These are phyloP conservation scores for Peniophora sp. DNA, from an alignment of 1,284 basidiomycete genomes.

Conservation along the genomic window DNA sequence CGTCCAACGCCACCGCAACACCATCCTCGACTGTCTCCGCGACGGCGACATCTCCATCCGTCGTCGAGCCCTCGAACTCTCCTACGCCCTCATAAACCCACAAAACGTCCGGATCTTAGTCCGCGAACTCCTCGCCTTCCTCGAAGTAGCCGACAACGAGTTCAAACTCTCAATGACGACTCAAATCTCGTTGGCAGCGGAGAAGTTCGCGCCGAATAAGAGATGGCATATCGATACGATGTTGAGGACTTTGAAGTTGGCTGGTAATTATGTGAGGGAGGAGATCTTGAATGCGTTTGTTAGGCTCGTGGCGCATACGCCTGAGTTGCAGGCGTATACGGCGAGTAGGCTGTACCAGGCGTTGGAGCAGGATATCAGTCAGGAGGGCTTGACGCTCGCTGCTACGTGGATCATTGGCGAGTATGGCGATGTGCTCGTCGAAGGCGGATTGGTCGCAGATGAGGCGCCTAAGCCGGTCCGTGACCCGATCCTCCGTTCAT, in stretches of 20 bases:
- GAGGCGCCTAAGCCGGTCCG: constrained; percentile 67
- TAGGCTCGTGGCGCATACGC: constrained; percentile 93
- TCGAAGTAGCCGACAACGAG: constrained; percentile 98
- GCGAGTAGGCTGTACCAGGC: constrained; percentile 89
- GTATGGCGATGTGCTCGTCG: constrained; percentile 87
- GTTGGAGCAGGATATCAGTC: constrained; percentile 88
- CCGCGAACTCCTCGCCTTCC: constrained; percentile 89
- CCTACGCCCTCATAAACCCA: constrained; percentile 97
- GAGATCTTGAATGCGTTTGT: constrained; percentile 95
- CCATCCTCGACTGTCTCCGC: constrained; percentile 95
- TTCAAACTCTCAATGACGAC: constrained; percentile 98
- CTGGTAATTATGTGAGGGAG: constrained; percentile 98
- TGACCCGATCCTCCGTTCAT: not conserved
- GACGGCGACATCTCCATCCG: constrained; percentile 99
- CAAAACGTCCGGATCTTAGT: constrained; percentile 90
- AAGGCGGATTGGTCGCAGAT: constrained; percentile 86
- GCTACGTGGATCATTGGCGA: constrained; percentile 97
- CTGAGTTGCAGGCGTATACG: constrained; percentile 95
- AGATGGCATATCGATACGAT: constrained; percentile 99
- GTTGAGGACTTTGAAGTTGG: constrained; percentile 86
- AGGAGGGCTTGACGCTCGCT: constrained; percentile 90
- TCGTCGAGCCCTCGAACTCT: constrained; percentile 91
- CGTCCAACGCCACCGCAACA: constrained; percentile 96
- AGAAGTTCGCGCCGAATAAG: constrained; percentile 95
- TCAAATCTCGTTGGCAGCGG: constrained; percentile 93